These are phyloP conservation scores for Trichoderma koningii DNA, from an alignment of 2,329 filamentous ascomycete species.

Conservation along the genomic window DNA sequence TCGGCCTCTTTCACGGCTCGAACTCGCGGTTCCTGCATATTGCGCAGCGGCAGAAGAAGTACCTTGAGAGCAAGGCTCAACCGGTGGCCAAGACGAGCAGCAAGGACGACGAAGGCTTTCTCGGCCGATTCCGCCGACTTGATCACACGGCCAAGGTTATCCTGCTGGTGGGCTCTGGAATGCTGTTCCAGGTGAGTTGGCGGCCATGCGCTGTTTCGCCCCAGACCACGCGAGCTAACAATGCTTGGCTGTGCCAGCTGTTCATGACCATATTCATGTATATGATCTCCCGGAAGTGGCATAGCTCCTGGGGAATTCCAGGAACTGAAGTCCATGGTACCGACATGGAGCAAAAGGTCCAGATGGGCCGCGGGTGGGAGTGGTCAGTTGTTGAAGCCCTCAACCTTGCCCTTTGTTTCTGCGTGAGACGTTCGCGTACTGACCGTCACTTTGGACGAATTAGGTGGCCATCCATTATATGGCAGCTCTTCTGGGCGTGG, in stretches of 20 bases:
- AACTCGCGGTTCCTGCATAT: constrained; percentile 62
- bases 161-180: constrained; percentile 54
- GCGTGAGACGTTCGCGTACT: neutral
- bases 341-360: constrained; percentile 49
- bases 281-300: constrained; percentile 64
- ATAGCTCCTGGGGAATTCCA: constrained; percentile 59
- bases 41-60: constrained; percentile 52
- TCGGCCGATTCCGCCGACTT: constrained; percentile 39
- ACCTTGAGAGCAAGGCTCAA: constrained; percentile 25
- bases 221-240: constrained; percentile 6
- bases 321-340: constrained; percentile 60
- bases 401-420: too few relatives aligned
- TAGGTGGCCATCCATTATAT: constrained; percentile 60
- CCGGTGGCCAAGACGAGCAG: constrained; percentile 29
- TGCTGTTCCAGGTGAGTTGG: constrained; percentile 54
- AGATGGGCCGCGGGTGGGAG: constrained; percentile 59
- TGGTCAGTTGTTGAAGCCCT: constrained; percentile 48
- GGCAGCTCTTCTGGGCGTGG: constrained; percentile 65
- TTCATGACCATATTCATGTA: constrained; percentile 60
- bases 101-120: constrained; percentile 27
- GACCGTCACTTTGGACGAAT: neutral
- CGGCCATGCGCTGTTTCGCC: neutral
- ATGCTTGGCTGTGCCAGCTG: constrained; percentile 46
- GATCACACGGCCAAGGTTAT: constrained; percentile 51
- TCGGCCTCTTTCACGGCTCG: constrained; percentile 66